A percentile compares a stretch with the other conserved stretches of the same genome.
These are phyloP conservation scores for Boletus insuetus DNA, from an alignment of 768 basidiomycete genomes.

Conservation along the genomic window DNA sequence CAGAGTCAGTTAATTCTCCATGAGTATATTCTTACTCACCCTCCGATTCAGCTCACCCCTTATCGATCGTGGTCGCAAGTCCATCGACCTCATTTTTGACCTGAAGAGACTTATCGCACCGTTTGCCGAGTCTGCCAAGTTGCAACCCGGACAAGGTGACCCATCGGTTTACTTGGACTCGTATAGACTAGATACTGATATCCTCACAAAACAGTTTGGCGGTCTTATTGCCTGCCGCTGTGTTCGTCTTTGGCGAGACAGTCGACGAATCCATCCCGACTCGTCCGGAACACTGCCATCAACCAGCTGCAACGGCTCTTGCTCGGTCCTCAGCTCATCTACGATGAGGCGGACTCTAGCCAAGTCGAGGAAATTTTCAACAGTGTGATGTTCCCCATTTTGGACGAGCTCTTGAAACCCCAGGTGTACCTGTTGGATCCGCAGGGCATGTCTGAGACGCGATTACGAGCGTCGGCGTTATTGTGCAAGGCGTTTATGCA, in stretches of 20 bases:
- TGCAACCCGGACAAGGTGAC: constrained; percentile 35
- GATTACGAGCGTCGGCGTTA: constrained; percentile 82
- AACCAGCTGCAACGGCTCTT: constrained; percentile 81
- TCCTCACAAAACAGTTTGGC: constrained; percentile 58
- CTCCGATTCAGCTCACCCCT: constrained; percentile 56
- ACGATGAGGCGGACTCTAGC: constrained; percentile 53
- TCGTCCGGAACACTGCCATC: constrained; percentile 80
- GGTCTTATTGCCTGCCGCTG: constrained; percentile 70
- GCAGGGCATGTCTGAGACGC: constrained; percentile 86
- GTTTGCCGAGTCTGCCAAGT: constrained; percentile 50
- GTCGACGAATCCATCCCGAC: constrained; percentile 78
- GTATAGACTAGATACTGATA: constrained; percentile 2
- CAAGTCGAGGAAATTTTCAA: constrained; percentile 86
- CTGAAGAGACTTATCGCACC: constrained; percentile 64
- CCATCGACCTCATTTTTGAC: constrained; percentile 76
- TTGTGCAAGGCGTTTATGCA: constrained; percentile 97
- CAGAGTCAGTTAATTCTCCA: constrained; percentile 43
- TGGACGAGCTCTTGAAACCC: constrained; percentile 88
- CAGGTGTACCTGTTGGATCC: constrained; percentile 78
- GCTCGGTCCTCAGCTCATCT: constrained; percentile 67
- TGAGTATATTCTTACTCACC: neutral
- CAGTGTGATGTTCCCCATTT: constrained; percentile 82
- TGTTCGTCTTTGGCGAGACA: constrained; percentile 73
- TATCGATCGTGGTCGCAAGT: constrained; percentile 76
- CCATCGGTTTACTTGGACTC: constrained; percentile 2